Evolutionary conservation across 495 filamentous ascomycete genomes (phyloP).

Genomic region (Chaetomium tenue): DNA sequence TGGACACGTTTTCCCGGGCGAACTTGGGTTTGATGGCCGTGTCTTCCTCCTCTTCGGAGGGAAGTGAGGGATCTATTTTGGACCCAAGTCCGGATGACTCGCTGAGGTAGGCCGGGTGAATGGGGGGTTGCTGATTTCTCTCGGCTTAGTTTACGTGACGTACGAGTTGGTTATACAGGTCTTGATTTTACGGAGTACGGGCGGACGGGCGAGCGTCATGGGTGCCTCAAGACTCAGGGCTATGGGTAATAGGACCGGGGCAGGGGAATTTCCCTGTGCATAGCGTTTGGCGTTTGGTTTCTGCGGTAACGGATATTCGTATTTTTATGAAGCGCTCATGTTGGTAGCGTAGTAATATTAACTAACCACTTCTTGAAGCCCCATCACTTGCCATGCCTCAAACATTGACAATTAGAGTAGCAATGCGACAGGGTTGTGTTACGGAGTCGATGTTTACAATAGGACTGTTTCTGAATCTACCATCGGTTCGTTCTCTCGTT

Average conservation of each 20-base stretch:
- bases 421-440: too few relatives aligned
- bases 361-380: neutral
- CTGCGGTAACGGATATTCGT: neutral
- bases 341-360: neutral
- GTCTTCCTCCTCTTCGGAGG: too few relatives aligned
- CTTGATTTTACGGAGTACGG: neutral
- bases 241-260: neutral
- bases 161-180: neutral
- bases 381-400: neutral
- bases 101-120: neutral
- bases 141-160: too few relatives aligned
- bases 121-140: neutral
- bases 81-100: neutral
- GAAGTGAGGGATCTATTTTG: too few relatives aligned
- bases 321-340: neutral
- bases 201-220: neutral
- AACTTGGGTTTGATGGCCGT: too few relatives aligned
- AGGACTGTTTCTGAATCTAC: too few relatives aligned
- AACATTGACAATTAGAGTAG: too few relatives aligned
- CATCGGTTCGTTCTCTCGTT: too few relatives aligned
- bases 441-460: too few relatives aligned
- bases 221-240: neutral
- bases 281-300: constrained; percentile 22
- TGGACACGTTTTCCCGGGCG: too few relatives aligned
- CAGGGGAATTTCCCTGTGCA: neutral